Conservation (phyloP, 2,329 filamentous ascomycete genomes). For the Fusarium sp. region DNA sequence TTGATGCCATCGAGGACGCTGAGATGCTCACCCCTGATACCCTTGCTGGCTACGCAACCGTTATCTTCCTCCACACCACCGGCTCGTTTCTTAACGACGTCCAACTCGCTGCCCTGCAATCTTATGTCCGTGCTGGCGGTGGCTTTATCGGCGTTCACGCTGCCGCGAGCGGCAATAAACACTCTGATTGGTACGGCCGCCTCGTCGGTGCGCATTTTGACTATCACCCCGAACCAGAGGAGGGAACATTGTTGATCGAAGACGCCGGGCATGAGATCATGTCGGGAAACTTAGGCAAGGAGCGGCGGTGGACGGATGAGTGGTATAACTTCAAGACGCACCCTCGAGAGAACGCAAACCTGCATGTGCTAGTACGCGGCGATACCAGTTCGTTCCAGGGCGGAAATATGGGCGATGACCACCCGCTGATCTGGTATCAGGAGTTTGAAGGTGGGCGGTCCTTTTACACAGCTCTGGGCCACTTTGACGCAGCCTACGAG, state of each 20-base stretch:
- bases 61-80: conserved; percentile 20
- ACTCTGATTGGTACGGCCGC: background rate
- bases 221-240: conserved; percentile 18
- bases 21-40: background rate
- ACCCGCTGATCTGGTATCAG: conserved; percentile 19
- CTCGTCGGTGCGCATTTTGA: conserved; percentile 19
- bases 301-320: conserved; percentile 23
- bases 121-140: conserved; percentile 3
- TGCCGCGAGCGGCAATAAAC: conserved; percentile 1
- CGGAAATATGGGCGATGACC: background rate
- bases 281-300: rapidly evolving
- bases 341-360: background rate
- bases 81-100: background rate
- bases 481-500: conserved; percentile 22
- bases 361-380: background rate
- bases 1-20: conserved; percentile 15
- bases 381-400: background rate
- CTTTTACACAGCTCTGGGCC: conserved; percentile 25
- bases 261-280: conserved; percentile 1
- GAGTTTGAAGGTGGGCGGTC: conserved; percentile 9
- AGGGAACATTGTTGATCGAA: conserved; percentile 7
- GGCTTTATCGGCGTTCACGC: conserved; percentile 29
- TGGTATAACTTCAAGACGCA: conserved; percentile 22
- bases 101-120: background rate
- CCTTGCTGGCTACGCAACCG: background rate